These are phyloP conservation scores for Aspergillus quadricinctus DNA, from an alignment of 2,329 filamentous ascomycete genomes.

Conservation along the genomic window DNA sequence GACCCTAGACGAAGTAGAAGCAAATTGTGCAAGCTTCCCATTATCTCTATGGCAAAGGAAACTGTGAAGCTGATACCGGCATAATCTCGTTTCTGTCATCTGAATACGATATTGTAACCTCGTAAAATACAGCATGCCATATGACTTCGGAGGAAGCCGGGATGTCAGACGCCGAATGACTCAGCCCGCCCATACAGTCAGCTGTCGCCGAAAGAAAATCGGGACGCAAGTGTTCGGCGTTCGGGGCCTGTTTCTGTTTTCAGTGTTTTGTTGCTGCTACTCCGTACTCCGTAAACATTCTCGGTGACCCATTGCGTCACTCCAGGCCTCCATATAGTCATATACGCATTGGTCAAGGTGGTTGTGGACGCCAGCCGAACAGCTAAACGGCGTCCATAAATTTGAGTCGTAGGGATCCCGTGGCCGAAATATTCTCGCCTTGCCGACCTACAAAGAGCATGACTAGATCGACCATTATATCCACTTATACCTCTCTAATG, in stretches of 20 bases:
- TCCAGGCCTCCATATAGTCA: not conserved
- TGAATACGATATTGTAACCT: constrained; percentile 10
- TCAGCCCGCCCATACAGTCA: not conserved
- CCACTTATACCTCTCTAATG: not conserved
- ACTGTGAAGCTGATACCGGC: not conserved
- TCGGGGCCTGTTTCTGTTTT: not conserved
- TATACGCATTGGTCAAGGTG: no score
- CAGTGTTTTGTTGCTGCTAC: not conserved
- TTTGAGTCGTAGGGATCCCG: not conserved
- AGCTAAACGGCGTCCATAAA: no score
- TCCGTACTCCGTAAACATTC: not conserved
- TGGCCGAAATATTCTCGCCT: not conserved
- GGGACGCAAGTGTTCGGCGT: not conserved
- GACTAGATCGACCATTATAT: not conserved
- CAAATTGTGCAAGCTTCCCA: constrained; percentile 22
- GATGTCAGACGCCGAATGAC: not conserved
- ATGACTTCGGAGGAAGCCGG: constrained; percentile 21
- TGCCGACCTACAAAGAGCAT: not conserved
- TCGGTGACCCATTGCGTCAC: not conserved
- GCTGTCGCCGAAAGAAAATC: not conserved
- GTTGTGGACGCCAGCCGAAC: no score
- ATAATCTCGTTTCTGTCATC: constrained; percentile 3
- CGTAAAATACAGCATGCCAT: constrained; percentile 11
- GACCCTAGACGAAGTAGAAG: constrained; percentile 21
- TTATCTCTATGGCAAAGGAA: constrained; percentile 17